Conservation (phyloP, 2,329 filamentous ascomycete species). For the Apiospora phragmitis region DNA sequence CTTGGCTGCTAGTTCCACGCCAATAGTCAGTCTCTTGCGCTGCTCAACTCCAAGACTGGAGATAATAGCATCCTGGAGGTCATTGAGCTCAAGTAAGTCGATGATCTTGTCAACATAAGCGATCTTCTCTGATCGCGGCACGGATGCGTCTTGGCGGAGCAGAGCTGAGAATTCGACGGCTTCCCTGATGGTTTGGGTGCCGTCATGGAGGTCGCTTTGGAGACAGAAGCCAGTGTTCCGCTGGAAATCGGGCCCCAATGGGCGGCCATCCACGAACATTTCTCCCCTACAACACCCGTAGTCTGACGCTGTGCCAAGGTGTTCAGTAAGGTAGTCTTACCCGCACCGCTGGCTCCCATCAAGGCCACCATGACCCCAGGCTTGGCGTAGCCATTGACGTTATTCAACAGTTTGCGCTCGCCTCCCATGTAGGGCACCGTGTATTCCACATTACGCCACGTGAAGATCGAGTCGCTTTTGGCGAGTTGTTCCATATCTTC, state of each 20-base stretch:
- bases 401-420: constrained; percentile 57
- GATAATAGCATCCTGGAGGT: constrained; percentile 65
- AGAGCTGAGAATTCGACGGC: constrained; percentile 66
- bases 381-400: constrained; percentile 60
- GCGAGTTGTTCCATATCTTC: constrained; percentile 22
- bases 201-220: constrained; percentile 71
- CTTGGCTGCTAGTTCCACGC: constrained; percentile 80
- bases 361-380: constrained; percentile 65
- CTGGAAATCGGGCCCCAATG: constrained; percentile 64
- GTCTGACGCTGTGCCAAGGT: constrained; percentile 62
- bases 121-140: constrained; percentile 61
- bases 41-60: constrained; percentile 78
- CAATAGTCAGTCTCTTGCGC: constrained; percentile 81
- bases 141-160: constrained; percentile 60
- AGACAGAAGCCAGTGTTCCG: constrained; percentile 71
- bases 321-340: constrained; percentile 64
- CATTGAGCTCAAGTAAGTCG: constrained; percentile 68
- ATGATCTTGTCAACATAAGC: constrained; percentile 69
- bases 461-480: constrained; percentile 14
- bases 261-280: constrained; percentile 69
- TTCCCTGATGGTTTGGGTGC: constrained; percentile 66
- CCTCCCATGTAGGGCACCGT: constrained; percentile 48
- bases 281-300: constrained; percentile 56
- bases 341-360: constrained; percentile 65
- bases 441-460: constrained; percentile 14